Percentiles rank a stretch among this genome's conserved stretches.
These are phyloP conservation scores for Xylariomycetidae sp. DNA, from an alignment of 2,329 filamentous ascomycete species.

Conservation along the genomic window DNA sequence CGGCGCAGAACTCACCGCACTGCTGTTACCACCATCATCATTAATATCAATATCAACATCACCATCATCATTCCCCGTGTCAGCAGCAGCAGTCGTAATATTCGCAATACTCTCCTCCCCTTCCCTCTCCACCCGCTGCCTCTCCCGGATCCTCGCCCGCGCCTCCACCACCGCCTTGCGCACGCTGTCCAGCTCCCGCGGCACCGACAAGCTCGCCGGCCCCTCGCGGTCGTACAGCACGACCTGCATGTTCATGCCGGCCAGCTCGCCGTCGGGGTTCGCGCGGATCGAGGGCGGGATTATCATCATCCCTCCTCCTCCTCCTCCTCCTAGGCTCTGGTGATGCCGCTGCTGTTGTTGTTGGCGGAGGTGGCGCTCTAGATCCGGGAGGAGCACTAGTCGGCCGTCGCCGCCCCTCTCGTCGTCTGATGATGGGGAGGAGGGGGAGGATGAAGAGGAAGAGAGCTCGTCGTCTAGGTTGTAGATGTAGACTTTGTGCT, in stretches of 20 bases:
- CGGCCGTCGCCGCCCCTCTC: slow-evolving; percentile 32
- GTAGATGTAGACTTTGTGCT: slow-evolving; percentile 85
- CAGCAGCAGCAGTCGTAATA: not conserved
- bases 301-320: too few relatives aligned
- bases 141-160: slow-evolving; percentile 61
- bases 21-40: not conserved
- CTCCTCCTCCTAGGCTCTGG: too few relatives aligned
- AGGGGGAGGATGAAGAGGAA: slow-evolving; percentile 47
- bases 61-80: slow-evolving; percentile 2
- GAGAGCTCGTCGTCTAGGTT: slow-evolving; percentile 85
- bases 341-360: too few relatives aligned
- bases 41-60: slow-evolving; percentile 1
- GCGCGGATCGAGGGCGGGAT: slow-evolving; percentile 62
- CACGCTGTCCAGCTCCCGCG: slow-evolving; percentile 71
- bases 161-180: slow-evolving; percentile 80
- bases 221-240: slow-evolving; percentile 81
- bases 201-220: slow-evolving; percentile 63
- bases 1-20: too few relatives aligned
- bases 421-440: slow-evolving; percentile 1
- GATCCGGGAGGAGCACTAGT: slow-evolving; percentile 78
- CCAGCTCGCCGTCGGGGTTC: slow-evolving; percentile 49
- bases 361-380: slow-evolving; percentile 72
- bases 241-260: slow-evolving; percentile 58
- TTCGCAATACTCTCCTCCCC: not conserved
- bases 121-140: slow-evolving; percentile 40